A percentile compares a stretch with the other conserved stretches of the same genome.
Evolutionary conservation across 768 basidiomycete genomes (phyloP).

Genomic region (Amanita jacksonii): DNA sequence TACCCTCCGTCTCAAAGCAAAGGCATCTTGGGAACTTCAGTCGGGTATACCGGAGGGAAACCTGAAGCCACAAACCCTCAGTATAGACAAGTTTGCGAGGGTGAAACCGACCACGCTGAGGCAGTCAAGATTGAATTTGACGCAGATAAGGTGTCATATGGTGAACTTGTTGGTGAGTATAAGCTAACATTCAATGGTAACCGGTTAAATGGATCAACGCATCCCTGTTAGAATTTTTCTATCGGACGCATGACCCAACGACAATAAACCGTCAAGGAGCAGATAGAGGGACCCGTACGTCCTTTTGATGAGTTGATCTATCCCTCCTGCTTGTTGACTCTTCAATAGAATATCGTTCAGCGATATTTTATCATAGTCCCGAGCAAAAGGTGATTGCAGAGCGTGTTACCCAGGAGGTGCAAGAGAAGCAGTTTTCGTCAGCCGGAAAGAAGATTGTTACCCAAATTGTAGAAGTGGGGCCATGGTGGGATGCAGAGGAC

Average conservation of each 20-base stretch:
- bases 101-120: slow-evolving; percentile 83
- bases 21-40: slow-evolving; percentile 64
- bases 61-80: slow-evolving; percentile 42
- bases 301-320: not conserved
- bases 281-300: slow-evolving; percentile 72
- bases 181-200: not conserved
- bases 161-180: slow-evolving; percentile 72
- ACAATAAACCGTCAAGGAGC: slow-evolving; percentile 70
- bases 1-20: slow-evolving; percentile 63
- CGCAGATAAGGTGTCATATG: slow-evolving; percentile 67
- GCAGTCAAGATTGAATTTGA: slow-evolving; percentile 83
- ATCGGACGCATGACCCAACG: slow-evolving; percentile 90
- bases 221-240: slow-evolving; percentile 69
- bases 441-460: slow-evolving; percentile 72
- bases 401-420: slow-evolving; percentile 73
- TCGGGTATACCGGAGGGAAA: slow-evolving; percentile 76
- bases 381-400: slow-evolving; percentile 69
- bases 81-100: slow-evolving; percentile 72
- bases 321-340: not conserved
- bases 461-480: slow-evolving; percentile 53
- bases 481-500: slow-evolving; percentile 79
- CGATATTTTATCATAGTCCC: slow-evolving; percentile 70
- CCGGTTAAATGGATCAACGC: not conserved
- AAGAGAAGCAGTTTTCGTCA: slow-evolving; percentile 72
- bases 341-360: slow-evolving; percentile 79